Conservation (phyloP, 2,329 filamentous ascomycete genomes). For the Immersiporthe knoxdaviesiana region DNA sequence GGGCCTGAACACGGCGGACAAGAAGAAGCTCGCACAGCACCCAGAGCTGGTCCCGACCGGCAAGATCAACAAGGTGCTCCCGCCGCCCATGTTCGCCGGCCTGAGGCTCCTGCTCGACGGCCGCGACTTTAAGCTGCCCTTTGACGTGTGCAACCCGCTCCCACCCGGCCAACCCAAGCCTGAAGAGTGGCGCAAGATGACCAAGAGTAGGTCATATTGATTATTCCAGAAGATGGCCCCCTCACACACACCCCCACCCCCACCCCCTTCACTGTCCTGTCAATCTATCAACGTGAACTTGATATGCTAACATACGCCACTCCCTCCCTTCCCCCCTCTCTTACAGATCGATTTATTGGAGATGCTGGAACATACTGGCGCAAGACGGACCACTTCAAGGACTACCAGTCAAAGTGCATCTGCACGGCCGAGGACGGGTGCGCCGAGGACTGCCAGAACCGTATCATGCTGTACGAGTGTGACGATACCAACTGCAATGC, state of each 20-base stretch:
- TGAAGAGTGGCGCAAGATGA: slow-evolving; percentile 88
- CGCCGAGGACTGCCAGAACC: slow-evolving; percentile 87
- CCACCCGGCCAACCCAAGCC: slow-evolving; percentile 87
- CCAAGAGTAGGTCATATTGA: slow-evolving; percentile 70
- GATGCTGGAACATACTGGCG: slow-evolving; percentile 82
- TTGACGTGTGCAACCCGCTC: slow-evolving; percentile 85
- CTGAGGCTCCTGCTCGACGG: slow-evolving; percentile 71
- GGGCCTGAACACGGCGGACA: slow-evolving; percentile 54
- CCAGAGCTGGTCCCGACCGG: slow-evolving; percentile 51
- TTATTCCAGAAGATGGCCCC: too few species aligned
- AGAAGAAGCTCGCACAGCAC: slow-evolving; percentile 52
- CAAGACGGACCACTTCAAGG: slow-evolving; percentile 73
- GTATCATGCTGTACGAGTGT: slow-evolving; percentile 97
- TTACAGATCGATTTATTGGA: slow-evolving; percentile 82
- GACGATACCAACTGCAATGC: slow-evolving; percentile 86
- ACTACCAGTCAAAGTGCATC: slow-evolving; percentile 77
- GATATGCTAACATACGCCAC: slow-evolving; percentile 30
- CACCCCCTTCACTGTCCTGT: neutral
- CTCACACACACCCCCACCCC: too few species aligned
- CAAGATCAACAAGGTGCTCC: slow-evolving; percentile 63
- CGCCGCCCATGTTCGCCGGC: slow-evolving; percentile 78
- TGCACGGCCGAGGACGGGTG: slow-evolving; percentile 80
- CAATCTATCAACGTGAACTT: neutral
- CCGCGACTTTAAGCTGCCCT: slow-evolving; percentile 86
- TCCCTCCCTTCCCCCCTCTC: neutral